phyloP scores from a whole-genome alignment of 108 stramenopile genomes.

The Skeletonema grethae region DNA sequence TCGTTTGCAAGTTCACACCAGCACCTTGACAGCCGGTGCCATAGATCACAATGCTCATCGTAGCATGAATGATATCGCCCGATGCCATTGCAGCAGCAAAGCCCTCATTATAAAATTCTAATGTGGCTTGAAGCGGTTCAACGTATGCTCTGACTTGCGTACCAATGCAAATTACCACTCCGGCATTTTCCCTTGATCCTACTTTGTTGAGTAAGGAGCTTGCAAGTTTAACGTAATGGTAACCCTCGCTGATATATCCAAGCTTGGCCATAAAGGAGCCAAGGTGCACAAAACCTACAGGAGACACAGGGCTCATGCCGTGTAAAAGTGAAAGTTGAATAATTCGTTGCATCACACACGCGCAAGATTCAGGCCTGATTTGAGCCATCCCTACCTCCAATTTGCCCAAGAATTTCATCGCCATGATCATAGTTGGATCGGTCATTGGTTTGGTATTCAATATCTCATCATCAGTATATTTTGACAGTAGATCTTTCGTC shows the following conservation, averaged over 20 bases:
- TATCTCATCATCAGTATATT: background rate
- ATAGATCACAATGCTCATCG: no score
- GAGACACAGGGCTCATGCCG: no score
- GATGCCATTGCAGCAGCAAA: conserved; percentile 11
- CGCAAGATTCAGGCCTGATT: background rate
- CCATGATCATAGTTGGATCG: conserved; percentile 16
- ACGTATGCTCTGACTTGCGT: conserved; percentile 4
- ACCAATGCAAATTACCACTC: conserved; percentile 10
- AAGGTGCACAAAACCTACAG: conserved; percentile 18
- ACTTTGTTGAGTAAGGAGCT: conserved; percentile 5
- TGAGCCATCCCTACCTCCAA: background rate
- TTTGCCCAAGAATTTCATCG: conserved; percentile 16
- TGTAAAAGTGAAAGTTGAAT: no score
- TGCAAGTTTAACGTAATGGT: conserved; percentile 15
- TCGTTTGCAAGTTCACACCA: no score
- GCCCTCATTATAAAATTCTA: conserved; percentile 1
- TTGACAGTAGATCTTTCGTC: background rate
- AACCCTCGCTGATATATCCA: conserved; percentile 14
- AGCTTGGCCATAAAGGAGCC: conserved; percentile 6
- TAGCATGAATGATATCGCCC: conserved; percentile 5
- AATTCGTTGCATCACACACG: background rate
- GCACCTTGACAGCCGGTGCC: no score
- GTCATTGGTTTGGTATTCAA: conserved; percentile 12
- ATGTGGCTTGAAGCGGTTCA: conserved; percentile 10
- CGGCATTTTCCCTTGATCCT: conserved; percentile 7